Evolutionary conservation across 306 rosid genomes (phyloP), one percentile per base, ranked within the genome.

Genomic region (Gillenia trifoliata): DNA sequence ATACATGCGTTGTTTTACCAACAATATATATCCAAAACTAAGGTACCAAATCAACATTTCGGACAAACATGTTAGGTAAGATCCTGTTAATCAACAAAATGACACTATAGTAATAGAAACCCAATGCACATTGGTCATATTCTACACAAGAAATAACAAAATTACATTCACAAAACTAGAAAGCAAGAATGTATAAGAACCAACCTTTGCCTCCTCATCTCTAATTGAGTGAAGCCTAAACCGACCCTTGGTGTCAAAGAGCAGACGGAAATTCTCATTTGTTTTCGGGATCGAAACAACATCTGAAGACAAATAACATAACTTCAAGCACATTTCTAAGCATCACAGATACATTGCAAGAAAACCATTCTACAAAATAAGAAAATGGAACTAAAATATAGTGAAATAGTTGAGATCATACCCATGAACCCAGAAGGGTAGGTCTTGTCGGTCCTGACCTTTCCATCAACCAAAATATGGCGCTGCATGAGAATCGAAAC

Each of bases 391-490:
- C 19, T 5, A 13, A 17, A 9, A 11, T n/a, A 3, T 1, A 25
- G 22, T 30, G 26, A 65, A 31, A 41, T 1, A 1, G 28, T 3
- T 17, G 20, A 29, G 28, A 34, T 15, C 91, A 59, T 88, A 90
- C 96, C 98, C 98, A 92, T 90, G 82, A 92, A 92, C 0, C 96
- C 98, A 75, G 91, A 25, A 3, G 96, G 96, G 30, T 88, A 92
- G 0, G 97, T 92, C 85, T 92, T 92, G 54, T 92, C 98, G 0
- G 96, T 92, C 89, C 96, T 92, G 66, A 92, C 98, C 79, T 92
- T 92, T 52, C 77, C 85, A 60, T 92, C 98, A 47, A 92, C 96
- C 68, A 85, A 75, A 12, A 92, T 60, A 78, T 92, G 98, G 0
- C 94, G 90, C 64, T 92, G 98, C 98, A 92, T 92, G 67, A 92